phyloP scores from a whole-genome alignment of 495 filamentous ascomycete genomes.

The Penicillium coprophilum region DNA sequence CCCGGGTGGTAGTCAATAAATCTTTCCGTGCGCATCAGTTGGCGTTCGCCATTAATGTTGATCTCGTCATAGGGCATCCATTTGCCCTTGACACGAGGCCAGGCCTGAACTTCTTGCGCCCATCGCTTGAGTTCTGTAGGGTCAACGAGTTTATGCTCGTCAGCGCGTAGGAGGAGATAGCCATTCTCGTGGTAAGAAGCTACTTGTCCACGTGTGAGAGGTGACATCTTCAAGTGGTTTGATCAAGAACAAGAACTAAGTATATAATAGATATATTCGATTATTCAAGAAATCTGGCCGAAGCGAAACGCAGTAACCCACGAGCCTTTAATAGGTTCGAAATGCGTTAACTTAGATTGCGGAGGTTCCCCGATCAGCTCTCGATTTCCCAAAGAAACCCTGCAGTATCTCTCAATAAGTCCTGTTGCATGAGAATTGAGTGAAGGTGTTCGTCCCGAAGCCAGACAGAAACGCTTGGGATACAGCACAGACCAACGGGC shows the following conservation, averaged over 20 bases:
- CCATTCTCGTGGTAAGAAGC: conserved; percentile 38
- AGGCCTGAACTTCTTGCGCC: conserved; percentile 41
- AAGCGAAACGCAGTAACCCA: neutral
- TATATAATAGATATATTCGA: neutral
- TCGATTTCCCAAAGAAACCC: neutral
- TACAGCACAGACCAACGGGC: conserved; percentile 19
- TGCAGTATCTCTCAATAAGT: neutral
- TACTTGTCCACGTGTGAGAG: conserved; percentile 29
- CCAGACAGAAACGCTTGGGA: neutral
- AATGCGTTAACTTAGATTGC: neutral
- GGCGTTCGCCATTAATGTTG: conserved; percentile 39
- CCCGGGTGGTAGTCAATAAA: conserved; percentile 42
- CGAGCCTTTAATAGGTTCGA: neutral
- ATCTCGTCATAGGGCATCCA: conserved; percentile 51
- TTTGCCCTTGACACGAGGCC: conserved; percentile 38
- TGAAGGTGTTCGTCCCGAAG: conserved; percentile 19
- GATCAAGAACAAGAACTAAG: neutral
- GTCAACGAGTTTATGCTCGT: conserved; percentile 33
- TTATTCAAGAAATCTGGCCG: neutral
- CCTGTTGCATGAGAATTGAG: neutral
- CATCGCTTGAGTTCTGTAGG: conserved; percentile 33
- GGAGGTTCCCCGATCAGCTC: neutral
- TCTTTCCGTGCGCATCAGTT: conserved; percentile 46
- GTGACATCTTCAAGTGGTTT: conserved; percentile 12
- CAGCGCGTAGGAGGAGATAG: conserved; percentile 36